Evolutionary conservation across 805 yeast genomes (phyloP).

Genomic region (Yamadazyma olivae): DNA sequence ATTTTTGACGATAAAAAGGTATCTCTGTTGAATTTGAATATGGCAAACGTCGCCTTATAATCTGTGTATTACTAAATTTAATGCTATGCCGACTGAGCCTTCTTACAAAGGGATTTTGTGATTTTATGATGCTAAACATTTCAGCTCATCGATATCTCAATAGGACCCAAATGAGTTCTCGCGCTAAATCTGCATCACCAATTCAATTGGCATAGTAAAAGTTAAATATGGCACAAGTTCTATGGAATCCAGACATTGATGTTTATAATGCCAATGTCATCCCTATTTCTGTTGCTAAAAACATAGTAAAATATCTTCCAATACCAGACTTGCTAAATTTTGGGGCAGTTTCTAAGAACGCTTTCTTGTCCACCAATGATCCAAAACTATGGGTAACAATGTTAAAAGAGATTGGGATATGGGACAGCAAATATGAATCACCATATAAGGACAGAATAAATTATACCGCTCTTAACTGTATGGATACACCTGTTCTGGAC

Average conservation of each 20-base stretch:
- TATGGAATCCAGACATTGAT: conserved; percentile 46
- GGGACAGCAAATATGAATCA: conserved; percentile 23
- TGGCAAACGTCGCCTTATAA: conserved; percentile 3
- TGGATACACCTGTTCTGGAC: conserved; percentile 22
- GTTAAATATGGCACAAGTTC: conserved; percentile 37
- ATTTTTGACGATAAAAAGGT: not conserved
- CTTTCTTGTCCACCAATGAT: conserved; percentile 35
- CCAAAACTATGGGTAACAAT: conserved; percentile 38
- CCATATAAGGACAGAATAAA: not conserved
- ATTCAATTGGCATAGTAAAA: not conserved
- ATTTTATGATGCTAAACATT: conserved; percentile 4
- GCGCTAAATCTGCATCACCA: too few relatives aligned
- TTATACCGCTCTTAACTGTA: conserved; percentile 31
- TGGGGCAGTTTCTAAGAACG: conserved; percentile 35
- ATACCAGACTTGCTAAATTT: conserved; percentile 38
- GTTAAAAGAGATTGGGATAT: conserved; percentile 33
- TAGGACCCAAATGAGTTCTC: too few relatives aligned
- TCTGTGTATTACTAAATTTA: not conserved
- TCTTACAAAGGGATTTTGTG: not conserved
- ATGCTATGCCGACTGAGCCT: not conserved
- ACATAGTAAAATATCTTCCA: conserved; percentile 30
- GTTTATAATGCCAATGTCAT: conserved; percentile 38
- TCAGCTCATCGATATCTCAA: conserved; percentile 4
- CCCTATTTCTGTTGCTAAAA: conserved; percentile 35
- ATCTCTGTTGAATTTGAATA: not conserved